A percentile compares a stretch with the other conserved stretches of the same genome.
Conservation (phyloP, 169 alveolate genomes). For the Cryptosporidium ryanae region DNA sequence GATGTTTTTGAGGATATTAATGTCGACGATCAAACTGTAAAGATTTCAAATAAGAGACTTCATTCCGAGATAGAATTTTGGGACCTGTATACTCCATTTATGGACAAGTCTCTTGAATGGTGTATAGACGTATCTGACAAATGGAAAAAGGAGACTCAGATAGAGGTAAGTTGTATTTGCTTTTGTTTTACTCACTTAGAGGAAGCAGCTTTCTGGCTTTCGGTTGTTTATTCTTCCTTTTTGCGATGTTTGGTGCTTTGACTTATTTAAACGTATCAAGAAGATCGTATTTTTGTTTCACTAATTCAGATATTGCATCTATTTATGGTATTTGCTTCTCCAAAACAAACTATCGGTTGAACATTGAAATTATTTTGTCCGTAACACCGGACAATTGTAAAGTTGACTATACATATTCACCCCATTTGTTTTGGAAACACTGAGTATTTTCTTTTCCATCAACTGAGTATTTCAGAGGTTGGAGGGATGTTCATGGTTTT, state of each 20-base stretch:
- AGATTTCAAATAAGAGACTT: conserved; percentile 6
- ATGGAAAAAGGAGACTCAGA: conserved; percentile 62
- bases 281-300: no score
- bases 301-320: no score
- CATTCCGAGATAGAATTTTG: conserved; percentile 20
- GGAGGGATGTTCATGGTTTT: conserved; percentile 30
- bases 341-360: not conserved
- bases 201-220: no score
- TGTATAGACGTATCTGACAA: conserved; percentile 57
- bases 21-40: not conserved
- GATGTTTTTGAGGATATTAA: conserved; percentile 1
- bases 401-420: not conserved
- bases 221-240: no score
- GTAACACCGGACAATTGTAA: not conserved
- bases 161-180: conserved; percentile 47
- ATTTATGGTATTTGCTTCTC: no score
- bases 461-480: not conserved
- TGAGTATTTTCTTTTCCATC: no score
- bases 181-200: not conserved
- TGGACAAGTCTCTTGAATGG: conserved; percentile 48
- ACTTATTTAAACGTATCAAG: no score
- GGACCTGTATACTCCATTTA: conserved; percentile 19
- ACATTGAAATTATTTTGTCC: not conserved
- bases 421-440: no score
- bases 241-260: no score